These are phyloP conservation scores for Clitoria ternatea DNA, from an alignment of 306 rosid species.

Conservation along the genomic window DNA sequence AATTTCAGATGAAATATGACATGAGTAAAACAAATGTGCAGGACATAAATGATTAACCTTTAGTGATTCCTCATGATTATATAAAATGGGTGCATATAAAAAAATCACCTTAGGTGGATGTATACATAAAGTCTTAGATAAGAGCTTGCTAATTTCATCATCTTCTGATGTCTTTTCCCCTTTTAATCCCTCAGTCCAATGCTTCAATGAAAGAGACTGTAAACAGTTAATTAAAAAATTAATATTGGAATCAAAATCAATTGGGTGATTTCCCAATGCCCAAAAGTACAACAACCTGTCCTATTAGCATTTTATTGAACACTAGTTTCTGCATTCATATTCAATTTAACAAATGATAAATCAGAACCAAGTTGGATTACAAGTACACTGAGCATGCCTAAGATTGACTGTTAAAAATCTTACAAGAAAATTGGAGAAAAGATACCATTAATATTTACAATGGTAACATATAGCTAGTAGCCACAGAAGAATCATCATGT, in stretches of 20 bases:
- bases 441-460: background rate
- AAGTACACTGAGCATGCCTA: background rate
- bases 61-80: constrained; percentile 19
- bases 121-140: constrained; percentile 66
- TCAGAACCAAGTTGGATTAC: background rate
- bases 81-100: constrained; percentile 51
- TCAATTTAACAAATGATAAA: constrained; percentile 15
- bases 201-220: constrained; percentile 86
- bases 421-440: background rate
- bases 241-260: constrained; percentile 8
- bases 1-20: constrained; percentile 12
- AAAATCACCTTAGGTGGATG: constrained; percentile 77
- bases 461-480: background rate
- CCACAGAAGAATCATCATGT: background rate
- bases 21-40: background rate
- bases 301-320: background rate
- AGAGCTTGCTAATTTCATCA: constrained; percentile 69
- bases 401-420: background rate
- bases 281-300: background rate
- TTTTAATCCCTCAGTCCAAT: constrained; percentile 74
- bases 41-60: background rate
- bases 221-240: constrained; percentile 14
- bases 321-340: constrained; percentile 1
- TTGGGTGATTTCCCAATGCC: constrained; percentile 7
- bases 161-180: constrained; percentile 68